A percentile compares a stretch with the other conserved stretches of the same genome.
These are phyloP conservation scores for Coemansia sp. DNA, from an alignment of 192 early-diverging fungal genomes.

Conservation along the genomic window DNA sequence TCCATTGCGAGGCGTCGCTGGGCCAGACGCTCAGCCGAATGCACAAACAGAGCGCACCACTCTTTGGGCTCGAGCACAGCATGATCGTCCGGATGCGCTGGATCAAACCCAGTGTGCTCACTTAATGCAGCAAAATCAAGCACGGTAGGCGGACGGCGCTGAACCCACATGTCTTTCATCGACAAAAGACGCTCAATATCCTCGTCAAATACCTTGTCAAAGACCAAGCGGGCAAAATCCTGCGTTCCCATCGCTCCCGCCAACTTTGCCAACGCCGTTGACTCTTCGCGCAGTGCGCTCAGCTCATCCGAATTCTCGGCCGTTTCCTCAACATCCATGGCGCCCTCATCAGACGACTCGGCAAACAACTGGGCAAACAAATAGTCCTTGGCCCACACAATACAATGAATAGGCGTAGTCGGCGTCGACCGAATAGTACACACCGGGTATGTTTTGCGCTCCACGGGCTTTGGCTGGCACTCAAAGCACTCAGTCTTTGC, in stretches of 20 bases:
- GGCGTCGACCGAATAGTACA: constrained; percentile 98
- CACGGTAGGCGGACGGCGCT: constrained; percentile 61
- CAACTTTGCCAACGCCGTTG: constrained; percentile 68
- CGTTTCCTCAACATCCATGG: constrained; percentile 53
- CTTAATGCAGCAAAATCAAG: constrained; percentile 56
- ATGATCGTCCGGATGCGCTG: constrained; percentile 56
- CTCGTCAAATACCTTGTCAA: constrained; percentile 76
- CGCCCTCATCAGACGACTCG: constrained; percentile 10
- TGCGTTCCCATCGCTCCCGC: constrained; percentile 58
- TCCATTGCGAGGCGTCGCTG: constrained; percentile 2
- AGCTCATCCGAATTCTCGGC: constrained; percentile 69
- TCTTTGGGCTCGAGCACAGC: constrained; percentile 57
- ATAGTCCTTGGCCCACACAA: constrained; percentile 99
- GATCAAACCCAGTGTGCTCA: constrained; percentile 29
- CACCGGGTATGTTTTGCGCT: constrained; percentile 86
- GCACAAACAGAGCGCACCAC: constrained; percentile 66
- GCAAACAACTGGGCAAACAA: constrained; percentile 85
- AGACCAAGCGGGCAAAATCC: constrained; percentile 65
- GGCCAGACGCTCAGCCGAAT: constrained; percentile 43
- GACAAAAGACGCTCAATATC: constrained; percentile 79
- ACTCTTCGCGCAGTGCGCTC: constrained; percentile 68
- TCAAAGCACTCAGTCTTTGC: constrained; percentile 86
- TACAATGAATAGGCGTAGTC: constrained; percentile 91
- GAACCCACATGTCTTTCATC: constrained; percentile 91
- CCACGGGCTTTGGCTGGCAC: constrained; percentile 81